Evolutionary conservation across 163 green algal species (phyloP).

Genomic region (Chlamydomonas reinhardtii): DNA sequence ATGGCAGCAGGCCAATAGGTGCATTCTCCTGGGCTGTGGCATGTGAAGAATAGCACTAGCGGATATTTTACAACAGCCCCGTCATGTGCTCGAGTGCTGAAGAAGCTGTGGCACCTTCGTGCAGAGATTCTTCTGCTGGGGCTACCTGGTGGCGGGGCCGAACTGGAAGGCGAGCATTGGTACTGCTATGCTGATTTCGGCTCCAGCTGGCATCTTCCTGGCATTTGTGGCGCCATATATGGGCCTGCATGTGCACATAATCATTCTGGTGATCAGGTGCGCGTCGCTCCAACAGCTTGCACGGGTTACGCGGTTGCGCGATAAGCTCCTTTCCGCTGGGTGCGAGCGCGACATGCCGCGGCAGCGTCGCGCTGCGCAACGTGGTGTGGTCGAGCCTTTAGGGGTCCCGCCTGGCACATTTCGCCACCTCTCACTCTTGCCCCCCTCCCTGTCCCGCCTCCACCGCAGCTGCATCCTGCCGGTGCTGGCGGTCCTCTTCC

Average conservation of each 20-base stretch:
- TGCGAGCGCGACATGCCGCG: too few species aligned
- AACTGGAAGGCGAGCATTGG: conserved; percentile 85
- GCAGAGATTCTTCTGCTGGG: conserved; percentile 75
- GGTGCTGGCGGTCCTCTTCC: conserved; percentile 55
- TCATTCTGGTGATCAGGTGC: conserved; percentile 71
- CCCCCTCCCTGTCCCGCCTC: not conserved
- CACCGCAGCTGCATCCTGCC: conserved; percentile 68
- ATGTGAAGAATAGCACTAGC: not conserved
- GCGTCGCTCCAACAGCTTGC: not conserved
- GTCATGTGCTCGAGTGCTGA: not conserved
- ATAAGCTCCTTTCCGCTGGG: too few species aligned
- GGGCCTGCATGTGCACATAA: conserved; percentile 53
- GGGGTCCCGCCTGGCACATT: too few species aligned
- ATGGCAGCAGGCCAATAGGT: too few species aligned
- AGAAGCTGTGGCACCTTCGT: not conserved
- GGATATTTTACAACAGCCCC: not conserved
- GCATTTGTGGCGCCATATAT: conserved; percentile 78
- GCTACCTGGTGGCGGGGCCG: conserved; percentile 76
- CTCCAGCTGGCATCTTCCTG: conserved; percentile 82
- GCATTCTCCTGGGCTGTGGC: too few species aligned
- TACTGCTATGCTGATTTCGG: conserved; percentile 75
- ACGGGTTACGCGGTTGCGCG: too few species aligned
- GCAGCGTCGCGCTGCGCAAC: too few species aligned
- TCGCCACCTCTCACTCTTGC: too few species aligned
- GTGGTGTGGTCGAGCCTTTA: too few species aligned